Conservation (phyloP, 352 stramenopile species). For the Pythium aphanidermatum region DNA sequence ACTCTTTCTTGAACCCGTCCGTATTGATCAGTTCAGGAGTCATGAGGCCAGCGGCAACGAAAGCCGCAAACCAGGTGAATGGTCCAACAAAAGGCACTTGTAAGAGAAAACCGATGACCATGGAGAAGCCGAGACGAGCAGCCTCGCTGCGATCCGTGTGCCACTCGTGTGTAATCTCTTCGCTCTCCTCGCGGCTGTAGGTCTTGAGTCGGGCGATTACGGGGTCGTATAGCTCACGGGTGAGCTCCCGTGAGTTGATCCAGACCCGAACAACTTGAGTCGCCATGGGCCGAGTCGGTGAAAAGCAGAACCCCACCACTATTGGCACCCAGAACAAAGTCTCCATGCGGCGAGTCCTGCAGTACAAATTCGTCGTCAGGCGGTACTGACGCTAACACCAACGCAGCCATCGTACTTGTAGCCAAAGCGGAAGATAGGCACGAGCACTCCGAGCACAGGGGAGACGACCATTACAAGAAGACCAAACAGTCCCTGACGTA, state of each 20-base stretch:
- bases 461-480: conserved; percentile 43
- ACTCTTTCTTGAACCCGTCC: conserved; percentile 58
- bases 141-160: conserved; percentile 55
- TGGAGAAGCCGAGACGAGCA: conserved; percentile 55
- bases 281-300: conserved; percentile 29
- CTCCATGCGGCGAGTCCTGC: conserved; percentile 66
- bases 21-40: conserved; percentile 61
- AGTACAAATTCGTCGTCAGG: conserved; percentile 2
- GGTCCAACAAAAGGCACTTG: conserved; percentile 55
- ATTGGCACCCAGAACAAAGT: conserved; percentile 49
- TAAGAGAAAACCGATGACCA: conserved; percentile 55
- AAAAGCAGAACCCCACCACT: conserved; percentile 46
- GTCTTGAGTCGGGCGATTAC: conserved; percentile 62
- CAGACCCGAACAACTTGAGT: conserved; percentile 39
- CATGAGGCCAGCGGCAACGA: conserved; percentile 52
- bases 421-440: conserved; percentile 50
- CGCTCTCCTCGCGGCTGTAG: conserved; percentile 21
- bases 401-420: conserved; percentile 32
- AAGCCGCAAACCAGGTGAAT: conserved; percentile 66
- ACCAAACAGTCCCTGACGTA: conserved; percentile 45
- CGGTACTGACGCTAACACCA: neutral
- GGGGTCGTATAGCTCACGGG: conserved; percentile 63
- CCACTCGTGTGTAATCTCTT: conserved; percentile 32
- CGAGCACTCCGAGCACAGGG: conserved; percentile 39
- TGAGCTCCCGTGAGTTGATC: conserved; percentile 57